Percentiles rank a stretch among this genome's conserved stretches.
Conservation (phyloP, 768 basidiomycete species). For the Favolaschia claudopus region DNA sequence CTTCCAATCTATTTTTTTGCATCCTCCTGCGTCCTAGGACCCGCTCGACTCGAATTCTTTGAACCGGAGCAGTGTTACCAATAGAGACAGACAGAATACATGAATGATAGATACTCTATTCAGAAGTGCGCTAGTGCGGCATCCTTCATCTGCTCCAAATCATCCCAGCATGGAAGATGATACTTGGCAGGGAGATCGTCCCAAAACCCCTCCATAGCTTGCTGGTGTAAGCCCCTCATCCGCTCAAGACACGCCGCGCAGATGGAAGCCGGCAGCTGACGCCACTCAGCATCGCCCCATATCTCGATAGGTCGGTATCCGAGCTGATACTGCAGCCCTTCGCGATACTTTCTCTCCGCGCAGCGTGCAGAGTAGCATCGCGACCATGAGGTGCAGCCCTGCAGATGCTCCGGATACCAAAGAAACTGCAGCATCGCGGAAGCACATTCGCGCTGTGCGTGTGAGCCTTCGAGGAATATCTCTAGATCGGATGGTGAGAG, state of each 20-base stretch:
- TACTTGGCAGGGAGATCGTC: slow-evolving; percentile 4
- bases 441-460: slow-evolving; percentile 4
- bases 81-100: no score
- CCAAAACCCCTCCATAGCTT: slow-evolving; percentile 1
- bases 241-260: not conserved
- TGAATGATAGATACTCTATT: no score
- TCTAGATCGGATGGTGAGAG: not conserved
- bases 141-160: slow-evolving; percentile 16
- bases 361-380: slow-evolving; percentile 1
- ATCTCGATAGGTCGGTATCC: slow-evolving; percentile 3
- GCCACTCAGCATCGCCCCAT: slow-evolving; percentile 3
- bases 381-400: not conserved
- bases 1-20: no score
- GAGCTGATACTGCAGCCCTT: slow-evolving; percentile 3
- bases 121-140: no score
- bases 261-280: not conserved
- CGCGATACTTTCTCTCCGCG: slow-evolving; percentile 14
- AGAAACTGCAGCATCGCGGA: slow-evolving; percentile 11
- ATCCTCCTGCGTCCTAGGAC: no score
- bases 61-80: no score
- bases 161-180: slow-evolving; percentile 6
- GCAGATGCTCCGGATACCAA: slow-evolving; percentile 1
- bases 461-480: slow-evolving; percentile 4
- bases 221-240: not conserved
- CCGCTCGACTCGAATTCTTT: no score